These are phyloP conservation scores for Pulveroboletus sp. DNA, from an alignment of 768 basidiomycete genomes.

Conservation along the genomic window DNA sequence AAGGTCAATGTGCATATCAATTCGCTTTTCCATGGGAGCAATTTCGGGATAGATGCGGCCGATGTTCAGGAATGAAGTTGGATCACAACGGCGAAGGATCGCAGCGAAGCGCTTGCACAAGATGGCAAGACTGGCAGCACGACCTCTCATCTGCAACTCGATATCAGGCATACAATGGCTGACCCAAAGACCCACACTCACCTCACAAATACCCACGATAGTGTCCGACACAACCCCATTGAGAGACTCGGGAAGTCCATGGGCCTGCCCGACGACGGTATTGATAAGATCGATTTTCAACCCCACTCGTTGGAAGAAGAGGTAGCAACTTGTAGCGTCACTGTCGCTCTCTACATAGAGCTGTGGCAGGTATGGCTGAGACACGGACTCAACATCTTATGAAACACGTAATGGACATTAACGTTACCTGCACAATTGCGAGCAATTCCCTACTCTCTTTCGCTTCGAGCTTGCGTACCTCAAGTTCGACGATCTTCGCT, in stretches of 20 bases:
- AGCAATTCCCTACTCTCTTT: constrained; percentile 77
- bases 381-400: background rate
- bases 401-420: background rate
- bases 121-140: constrained; percentile 72
- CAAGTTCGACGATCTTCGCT: constrained; percentile 83
- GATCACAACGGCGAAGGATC: constrained; percentile 73
- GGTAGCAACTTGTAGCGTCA: constrained; percentile 82
- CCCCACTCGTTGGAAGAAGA: constrained; percentile 89
- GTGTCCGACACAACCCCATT: constrained; percentile 77
- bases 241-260: constrained; percentile 81
- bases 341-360: constrained; percentile 85
- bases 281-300: constrained; percentile 87
- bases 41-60: constrained; percentile 84
- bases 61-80: constrained; percentile 79
- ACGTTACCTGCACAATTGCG: constrained; percentile 69
- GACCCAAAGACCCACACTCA: constrained; percentile 28
- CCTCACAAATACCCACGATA: constrained; percentile 94
- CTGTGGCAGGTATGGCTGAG: constrained; percentile 85
- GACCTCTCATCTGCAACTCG: constrained; percentile 66
- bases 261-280: constrained; percentile 72
- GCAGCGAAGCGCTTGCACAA: constrained; percentile 89
- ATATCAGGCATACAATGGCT: background rate
- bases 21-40: constrained; percentile 80
- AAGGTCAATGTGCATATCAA: constrained; percentile 88
- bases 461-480: constrained; percentile 81